A percentile compares a stretch with the other conserved stretches of the same genome.
Evolutionary conservation across 78 protist genomes (phyloP).

Genomic region (Capsaspora owczarzaki): DNA sequence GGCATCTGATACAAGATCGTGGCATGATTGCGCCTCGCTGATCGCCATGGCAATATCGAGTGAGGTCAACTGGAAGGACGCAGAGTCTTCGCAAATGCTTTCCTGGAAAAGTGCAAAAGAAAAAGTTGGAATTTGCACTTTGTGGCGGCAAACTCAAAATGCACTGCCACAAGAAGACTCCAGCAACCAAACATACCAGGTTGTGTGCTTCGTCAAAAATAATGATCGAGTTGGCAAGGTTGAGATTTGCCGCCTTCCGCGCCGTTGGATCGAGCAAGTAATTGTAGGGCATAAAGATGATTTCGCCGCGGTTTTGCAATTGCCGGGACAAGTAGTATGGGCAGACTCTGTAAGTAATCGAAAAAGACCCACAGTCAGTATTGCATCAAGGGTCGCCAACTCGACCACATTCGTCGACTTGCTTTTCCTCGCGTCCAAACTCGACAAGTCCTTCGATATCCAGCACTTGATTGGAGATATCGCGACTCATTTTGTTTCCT

Average conservation of each 20-base stretch:
- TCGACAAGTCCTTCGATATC: slow-evolving; percentile 81
- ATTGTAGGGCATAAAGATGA: slow-evolving; percentile 95
- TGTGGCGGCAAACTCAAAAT: background rate
- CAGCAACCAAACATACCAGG: slow-evolving; percentile 13
- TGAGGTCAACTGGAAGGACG: slow-evolving; percentile 44
- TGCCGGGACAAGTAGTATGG: slow-evolving; percentile 78
- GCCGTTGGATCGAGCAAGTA: slow-evolving; percentile 74
- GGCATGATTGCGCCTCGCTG: slow-evolving; percentile 24
- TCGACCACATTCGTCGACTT: background rate
- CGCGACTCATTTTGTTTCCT: too few relatives aligned
- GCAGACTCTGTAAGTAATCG: too few relatives aligned
- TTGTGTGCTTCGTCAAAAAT: slow-evolving; percentile 86
- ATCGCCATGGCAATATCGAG: slow-evolving; percentile 8
- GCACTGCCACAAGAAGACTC: background rate
- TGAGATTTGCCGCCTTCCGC: background rate
- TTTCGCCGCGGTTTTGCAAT: slow-evolving; percentile 37
- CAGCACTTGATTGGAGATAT: too few relatives aligned
- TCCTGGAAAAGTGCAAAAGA: too few relatives aligned
- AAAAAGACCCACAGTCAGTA: too few relatives aligned
- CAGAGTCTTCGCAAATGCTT: slow-evolving; percentile 28
- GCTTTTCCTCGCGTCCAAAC: slow-evolving; percentile 22
- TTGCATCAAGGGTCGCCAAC: background rate
- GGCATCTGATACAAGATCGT: too few relatives aligned
- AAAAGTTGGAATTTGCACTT: too few relatives aligned
- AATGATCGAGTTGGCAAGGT: slow-evolving; percentile 36